Evolutionary conservation across 2,329 filamentous ascomycete species (phyloP), one percentile per base, ranked within the genome.

Genomic region (Talaromyces islandicus): DNA sequence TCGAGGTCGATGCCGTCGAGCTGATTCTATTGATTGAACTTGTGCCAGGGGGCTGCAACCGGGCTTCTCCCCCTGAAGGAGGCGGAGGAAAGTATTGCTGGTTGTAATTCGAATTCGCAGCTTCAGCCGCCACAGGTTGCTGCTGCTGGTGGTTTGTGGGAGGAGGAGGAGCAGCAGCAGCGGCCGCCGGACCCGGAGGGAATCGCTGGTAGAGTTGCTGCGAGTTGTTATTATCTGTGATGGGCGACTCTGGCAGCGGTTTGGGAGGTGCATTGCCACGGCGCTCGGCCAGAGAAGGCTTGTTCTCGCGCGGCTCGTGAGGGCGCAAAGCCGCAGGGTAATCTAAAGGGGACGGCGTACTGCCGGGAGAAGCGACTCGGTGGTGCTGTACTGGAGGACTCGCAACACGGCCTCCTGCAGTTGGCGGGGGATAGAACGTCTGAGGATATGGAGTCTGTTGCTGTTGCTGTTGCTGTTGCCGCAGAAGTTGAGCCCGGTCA

Each of bases 1-100:
- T 99, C 2, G 92, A 96, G 12, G 88, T 96, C 0, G 94, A 97
- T 14, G 93, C 92, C 7, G 91, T 96, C 2, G 93, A 97, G 68
- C 83, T 85, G 63, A 88, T 78, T 32, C 86, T 80, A 66, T 86
- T 87, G 63, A 88, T 80, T 1, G 82, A 80, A 29, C 71, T 75
- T 10, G 21, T 17, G 59, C 81, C 81, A 17, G 81, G 79, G 30
- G 84, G 78, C 54, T 80, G 79, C 59, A 86, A 72, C 27, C 75
- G 75, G 43, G 64, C 41, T 12, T 64, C 29, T 30, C 43, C 64
- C 62, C 38, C 64, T 24, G 67, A 63, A 7, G 69, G 65, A 24
- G 81, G 81, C 53, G 83, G 83, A 54, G 85, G 84, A 73, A 83
- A 88, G 71, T 86, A 87, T 67, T 86, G 85, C 69, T 86, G 84